These are phyloP conservation scores for Amanita inopinata DNA, from an alignment of 768 basidiomycete species.

Conservation along the genomic window DNA sequence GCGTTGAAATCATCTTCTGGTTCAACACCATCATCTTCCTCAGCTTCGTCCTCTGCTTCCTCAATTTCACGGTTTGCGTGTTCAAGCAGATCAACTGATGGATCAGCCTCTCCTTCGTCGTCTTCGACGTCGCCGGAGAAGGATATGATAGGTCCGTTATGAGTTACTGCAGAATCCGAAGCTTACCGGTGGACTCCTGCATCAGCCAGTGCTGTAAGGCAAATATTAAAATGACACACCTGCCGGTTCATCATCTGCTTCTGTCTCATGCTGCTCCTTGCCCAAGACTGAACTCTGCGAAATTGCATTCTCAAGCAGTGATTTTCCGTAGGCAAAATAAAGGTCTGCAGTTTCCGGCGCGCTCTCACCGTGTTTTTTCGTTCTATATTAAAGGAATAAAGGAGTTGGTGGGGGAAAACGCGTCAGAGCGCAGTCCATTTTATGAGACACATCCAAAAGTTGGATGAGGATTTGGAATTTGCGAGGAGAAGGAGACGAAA, in stretches of 20 bases:
- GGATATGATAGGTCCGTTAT: constrained; percentile 54
- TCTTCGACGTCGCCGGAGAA: constrained; percentile 79
- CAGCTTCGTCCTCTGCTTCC: constrained; percentile 42
- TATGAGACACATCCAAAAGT: not conserved
- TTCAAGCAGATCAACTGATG: constrained; percentile 53
- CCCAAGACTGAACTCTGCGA: constrained; percentile 80
- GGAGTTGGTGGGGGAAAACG: constrained; percentile 1
- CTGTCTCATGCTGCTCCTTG: constrained; percentile 65
- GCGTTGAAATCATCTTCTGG: constrained; percentile 97
- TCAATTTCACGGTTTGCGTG: constrained; percentile 35
- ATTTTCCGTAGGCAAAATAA: constrained; percentile 87
- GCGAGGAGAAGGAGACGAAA: constrained; percentile 5
- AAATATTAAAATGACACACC: constrained; percentile 15
- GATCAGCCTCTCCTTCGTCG: constrained; percentile 36
- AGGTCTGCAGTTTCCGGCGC: constrained; percentile 79
- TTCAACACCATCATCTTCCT: constrained; percentile 60
- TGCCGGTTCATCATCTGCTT: constrained; percentile 30
- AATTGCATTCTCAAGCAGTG: constrained; percentile 88
- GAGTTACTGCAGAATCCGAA: constrained; percentile 24
- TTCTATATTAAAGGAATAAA: constrained; percentile 31
- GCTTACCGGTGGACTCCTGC: constrained; percentile 10
- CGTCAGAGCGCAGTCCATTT: not conserved
- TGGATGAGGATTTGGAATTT: not conserved
- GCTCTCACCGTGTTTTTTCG: constrained; percentile 67
- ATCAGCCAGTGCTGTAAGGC: constrained; percentile 6